Evolutionary conservation across 1,284 basidiomycete species (phyloP), one percentile per base, ranked within the genome.

Genomic region (Microbotryum violaceum): DNA sequence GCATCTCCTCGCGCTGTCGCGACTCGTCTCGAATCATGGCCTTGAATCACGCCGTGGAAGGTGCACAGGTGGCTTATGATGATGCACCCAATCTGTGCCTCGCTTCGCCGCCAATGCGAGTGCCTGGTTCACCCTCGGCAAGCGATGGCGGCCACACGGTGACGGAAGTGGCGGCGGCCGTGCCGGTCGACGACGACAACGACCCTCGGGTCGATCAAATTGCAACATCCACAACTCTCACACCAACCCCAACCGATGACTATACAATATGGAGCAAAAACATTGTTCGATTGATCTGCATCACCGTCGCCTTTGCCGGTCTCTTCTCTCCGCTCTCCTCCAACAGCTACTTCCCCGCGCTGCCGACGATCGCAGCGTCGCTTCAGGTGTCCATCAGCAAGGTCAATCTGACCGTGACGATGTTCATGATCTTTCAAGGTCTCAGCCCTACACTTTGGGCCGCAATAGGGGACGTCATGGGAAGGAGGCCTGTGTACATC

Each of bases 291-390:
- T 76, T 81, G 46, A 83, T 88, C 49, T 60, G 68, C n/a, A 10
- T 47, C 10, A 48, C 70, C 45, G 84, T 88, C 2, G 70, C 72
- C 27, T 75, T 87, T 54, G 62, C 66, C 4, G 65, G 54, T 16
- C 60, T 70, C 29, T 66, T 69, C 51, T 68, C 66, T 3, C 63
- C 63, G 14, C 64, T 89, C 29, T 85, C 87, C 3, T 80, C 85
- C 5, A 88, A 85, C 63, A 85, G 88, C 60, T 90, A 88, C 72
- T 82, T 88, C 63, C 87, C 87, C 10, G 86, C 85, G 3, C 85
- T 90, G 54, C 87, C 87, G 0, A 78, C 80, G 2, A 78, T 90
- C 27, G 79, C 84, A 0, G 63, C 67, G 6, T 85, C 78, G 2
- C 87, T 90, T 64, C 67, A 83, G 66, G 82, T 84, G 62, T 81